These are phyloP conservation scores for Polyplosphaeria fusca DNA, from an alignment of 495 filamentous ascomycete genomes.

Conservation along the genomic window DNA sequence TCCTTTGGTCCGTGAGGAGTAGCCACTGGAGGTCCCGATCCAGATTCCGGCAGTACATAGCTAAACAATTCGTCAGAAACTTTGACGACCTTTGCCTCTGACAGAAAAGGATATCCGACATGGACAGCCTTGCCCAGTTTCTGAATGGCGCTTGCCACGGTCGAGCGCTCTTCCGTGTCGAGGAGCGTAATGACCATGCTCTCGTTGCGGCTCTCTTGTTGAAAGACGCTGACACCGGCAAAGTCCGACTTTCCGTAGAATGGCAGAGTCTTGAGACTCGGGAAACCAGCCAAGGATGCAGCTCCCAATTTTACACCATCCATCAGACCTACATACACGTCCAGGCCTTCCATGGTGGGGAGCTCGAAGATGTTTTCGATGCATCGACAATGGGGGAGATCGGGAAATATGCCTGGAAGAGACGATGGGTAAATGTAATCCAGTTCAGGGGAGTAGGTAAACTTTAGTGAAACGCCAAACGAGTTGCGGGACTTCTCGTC, in stretches of 20 bases:
- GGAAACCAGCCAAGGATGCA: conserved; percentile 85
- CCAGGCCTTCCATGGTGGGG: conserved; percentile 84
- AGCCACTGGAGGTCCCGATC: conserved; percentile 55
- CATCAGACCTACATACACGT: conserved; percentile 79
- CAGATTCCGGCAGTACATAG: conserved; percentile 67
- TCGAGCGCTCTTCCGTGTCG: conserved; percentile 68
- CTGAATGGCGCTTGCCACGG: conserved; percentile 65
- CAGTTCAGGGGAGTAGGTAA: conserved; percentile 73
- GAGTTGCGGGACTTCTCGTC: conserved; percentile 79
- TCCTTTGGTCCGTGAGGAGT: conserved; percentile 73
- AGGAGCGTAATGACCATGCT: conserved; percentile 88
- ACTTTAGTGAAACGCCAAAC: conserved; percentile 90
- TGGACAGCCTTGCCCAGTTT: conserved; percentile 83
- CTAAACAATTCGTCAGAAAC: conserved; percentile 94
- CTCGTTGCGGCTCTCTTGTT: conserved; percentile 93
- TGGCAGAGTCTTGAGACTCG: conserved; percentile 77
- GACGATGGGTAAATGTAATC: conserved; percentile 82
- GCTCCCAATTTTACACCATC: conserved; percentile 81
- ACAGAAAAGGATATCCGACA: conserved; percentile 93
- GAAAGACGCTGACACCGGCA: conserved; percentile 94
- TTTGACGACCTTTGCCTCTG: conserved; percentile 82
- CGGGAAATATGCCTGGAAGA: conserved; percentile 85
- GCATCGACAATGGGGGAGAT: conserved; percentile 81
- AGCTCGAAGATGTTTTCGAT: conserved; percentile 94
- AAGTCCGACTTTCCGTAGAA: conserved; percentile 77